A percentile compares a stretch with the other conserved stretches of the same genome.
These are phyloP conservation scores for Neopestalotiopsis sp. DNA, from an alignment of 2,329 filamentous ascomycete genomes.

Conservation along the genomic window DNA sequence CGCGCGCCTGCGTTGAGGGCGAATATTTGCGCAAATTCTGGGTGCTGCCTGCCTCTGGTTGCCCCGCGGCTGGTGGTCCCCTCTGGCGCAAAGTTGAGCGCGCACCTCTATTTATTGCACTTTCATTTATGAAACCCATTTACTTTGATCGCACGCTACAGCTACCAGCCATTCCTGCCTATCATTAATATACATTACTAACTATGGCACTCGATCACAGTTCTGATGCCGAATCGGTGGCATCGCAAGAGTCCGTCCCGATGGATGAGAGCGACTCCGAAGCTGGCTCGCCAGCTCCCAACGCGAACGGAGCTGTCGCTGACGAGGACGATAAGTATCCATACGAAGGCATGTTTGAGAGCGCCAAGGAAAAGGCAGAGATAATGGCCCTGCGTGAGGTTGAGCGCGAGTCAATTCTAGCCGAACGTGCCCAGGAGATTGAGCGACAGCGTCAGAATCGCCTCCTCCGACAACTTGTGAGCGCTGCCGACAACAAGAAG, in stretches of 20 bases:
- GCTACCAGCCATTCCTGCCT: neutral
- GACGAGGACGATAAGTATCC: slow-evolving; percentile 71
- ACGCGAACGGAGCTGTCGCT: slow-evolving; percentile 37
- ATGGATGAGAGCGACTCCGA: slow-evolving; percentile 93
- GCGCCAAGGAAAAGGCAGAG: slow-evolving; percentile 72
- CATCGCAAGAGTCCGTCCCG: slow-evolving; percentile 79
- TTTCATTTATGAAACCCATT: neutral
- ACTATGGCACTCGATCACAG: slow-evolving; percentile 22
- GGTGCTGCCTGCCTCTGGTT: neutral
- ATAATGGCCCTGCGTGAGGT: slow-evolving; percentile 90
- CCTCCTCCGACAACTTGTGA: slow-evolving; percentile 78
- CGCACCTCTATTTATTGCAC: neutral
- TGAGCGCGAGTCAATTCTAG: slow-evolving; percentile 87
- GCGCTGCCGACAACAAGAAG: slow-evolving; percentile 70
- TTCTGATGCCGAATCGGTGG: slow-evolving; percentile 64
- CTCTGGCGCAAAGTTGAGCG: neutral
- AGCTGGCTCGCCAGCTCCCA: slow-evolving; percentile 59
- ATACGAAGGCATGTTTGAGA: slow-evolving; percentile 84
- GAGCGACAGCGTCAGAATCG: slow-evolving; percentile 83
- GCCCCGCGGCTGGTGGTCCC: neutral
- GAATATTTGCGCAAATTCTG: neutral
- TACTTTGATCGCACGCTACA: neutral
- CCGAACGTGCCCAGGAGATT: slow-evolving; percentile 82
- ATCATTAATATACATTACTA: slow-evolving; percentile 16
- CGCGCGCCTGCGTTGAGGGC: neutral